A percentile compares a stretch with the other conserved stretches of the same genome.
Conservation (phyloP, 208 protist species). For the Acanthamoeba triangularis region DNA sequence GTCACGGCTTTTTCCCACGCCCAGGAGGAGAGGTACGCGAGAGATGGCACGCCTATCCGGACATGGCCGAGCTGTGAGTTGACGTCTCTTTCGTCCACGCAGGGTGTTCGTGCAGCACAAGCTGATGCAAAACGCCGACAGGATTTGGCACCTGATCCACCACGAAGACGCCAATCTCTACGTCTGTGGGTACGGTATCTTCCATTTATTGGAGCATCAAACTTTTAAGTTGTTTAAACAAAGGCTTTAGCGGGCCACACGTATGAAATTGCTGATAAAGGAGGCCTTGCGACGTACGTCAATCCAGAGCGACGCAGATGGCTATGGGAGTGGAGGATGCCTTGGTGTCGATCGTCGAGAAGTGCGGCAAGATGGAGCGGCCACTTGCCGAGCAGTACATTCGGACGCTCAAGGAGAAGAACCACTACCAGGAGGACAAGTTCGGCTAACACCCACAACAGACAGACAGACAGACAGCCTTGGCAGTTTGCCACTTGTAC, state of each 20-base stretch:
- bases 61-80: not conserved
- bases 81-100: not conserved
- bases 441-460: not conserved
- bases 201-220: not conserved
- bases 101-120: conserved; percentile 52
- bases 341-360: not conserved
- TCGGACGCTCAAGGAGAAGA: conserved; percentile 46
- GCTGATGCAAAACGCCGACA: not conserved
- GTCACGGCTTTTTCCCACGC: conserved; percentile 42
- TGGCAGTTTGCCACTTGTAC: not conserved
- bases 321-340: conserved; percentile 4
- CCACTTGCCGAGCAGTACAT: conserved; percentile 46
- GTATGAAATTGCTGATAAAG: not conserved
- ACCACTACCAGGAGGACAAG: conserved; percentile 67
- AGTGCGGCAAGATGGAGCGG: conserved; percentile 34
- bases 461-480: no score
- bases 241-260: no score
- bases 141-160: conserved; percentile 13
- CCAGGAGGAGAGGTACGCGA: not conserved
- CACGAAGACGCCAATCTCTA: conserved; percentile 50
- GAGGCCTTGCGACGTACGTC: not conserved
- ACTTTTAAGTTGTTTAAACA: no score
- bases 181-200: conserved; percentile 21
- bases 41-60: not conserved
- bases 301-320: conserved; percentile 9